Evolutionary conservation across 192 early-diverging fungal genomes (phyloP).

Genomic region (Kappamyces sp.): DNA sequence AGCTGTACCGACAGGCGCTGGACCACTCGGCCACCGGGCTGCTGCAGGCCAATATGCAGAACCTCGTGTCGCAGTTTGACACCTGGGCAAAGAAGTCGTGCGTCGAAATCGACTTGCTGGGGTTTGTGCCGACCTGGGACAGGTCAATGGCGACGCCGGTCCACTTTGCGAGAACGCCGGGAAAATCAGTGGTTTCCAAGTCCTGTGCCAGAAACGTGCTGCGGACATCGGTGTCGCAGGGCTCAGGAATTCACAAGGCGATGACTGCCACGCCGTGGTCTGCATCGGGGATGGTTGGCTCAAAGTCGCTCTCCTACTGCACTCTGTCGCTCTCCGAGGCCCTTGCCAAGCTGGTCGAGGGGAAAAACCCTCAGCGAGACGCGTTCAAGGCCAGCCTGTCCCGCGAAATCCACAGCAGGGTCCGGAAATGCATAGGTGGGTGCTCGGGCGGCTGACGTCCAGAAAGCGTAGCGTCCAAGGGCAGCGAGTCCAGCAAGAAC

Average conservation of each 20-base stretch:
- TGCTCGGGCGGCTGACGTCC: too few relatives aligned
- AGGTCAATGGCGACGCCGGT: slow-evolving; percentile 1
- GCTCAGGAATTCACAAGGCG: too few relatives aligned
- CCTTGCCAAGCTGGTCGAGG: too few relatives aligned
- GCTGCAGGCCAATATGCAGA: slow-evolving; percentile 13
- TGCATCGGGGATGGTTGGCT: background rate
- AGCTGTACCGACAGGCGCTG: slow-evolving; percentile 3
- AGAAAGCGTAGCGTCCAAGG: too few relatives aligned
- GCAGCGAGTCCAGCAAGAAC: too few relatives aligned
- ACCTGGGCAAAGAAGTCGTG: background rate
- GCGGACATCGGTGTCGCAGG: too few relatives aligned
- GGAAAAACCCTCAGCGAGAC: too few relatives aligned
- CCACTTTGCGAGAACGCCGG: slow-evolving; percentile 4
- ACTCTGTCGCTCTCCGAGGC: too few relatives aligned
- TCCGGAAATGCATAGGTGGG: too few relatives aligned
- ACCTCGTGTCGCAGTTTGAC: background rate
- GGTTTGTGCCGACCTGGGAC: slow-evolving; percentile 16
- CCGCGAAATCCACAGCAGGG: too few relatives aligned
- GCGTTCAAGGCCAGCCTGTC: too few relatives aligned
- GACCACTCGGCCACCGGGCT: background rate
- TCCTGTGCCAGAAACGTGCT: slow-evolving; percentile 3
- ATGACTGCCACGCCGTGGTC: slow-evolving; percentile 10
- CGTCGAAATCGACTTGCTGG: slow-evolving; percentile 5
- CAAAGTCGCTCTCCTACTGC: too few relatives aligned
- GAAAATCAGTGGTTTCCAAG: background rate